Percentiles rank a stretch among this genome's conserved stretches.
phyloP scores from a whole-genome alignment of 805 yeast species.

The Metschnikowia anglica region DNA sequence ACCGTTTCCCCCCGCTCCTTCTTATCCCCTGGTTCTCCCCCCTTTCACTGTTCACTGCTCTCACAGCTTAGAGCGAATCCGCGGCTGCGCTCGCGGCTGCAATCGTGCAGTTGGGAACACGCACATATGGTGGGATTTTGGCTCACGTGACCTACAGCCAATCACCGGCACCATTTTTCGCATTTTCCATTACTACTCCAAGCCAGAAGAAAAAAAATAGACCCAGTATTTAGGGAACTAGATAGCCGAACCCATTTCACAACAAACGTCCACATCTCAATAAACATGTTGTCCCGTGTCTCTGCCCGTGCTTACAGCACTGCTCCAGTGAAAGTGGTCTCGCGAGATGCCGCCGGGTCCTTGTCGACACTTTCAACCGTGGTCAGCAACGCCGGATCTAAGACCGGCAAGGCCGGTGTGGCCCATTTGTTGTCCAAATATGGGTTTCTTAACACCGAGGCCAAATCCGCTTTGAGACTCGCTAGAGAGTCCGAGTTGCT shows the following conservation, averaged over 20 bases:
- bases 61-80: background rate
- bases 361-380: conserved; percentile 77
- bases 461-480: conserved; percentile 86
- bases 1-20: too few relatives aligned
- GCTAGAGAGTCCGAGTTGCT: conserved; percentile 92
- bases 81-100: background rate
- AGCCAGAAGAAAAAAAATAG: conserved; percentile 2
- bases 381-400: conserved; percentile 81
- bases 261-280: conserved; percentile 1
- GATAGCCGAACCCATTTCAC: background rate
- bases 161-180: conserved; percentile 23
- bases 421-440: conserved; percentile 83
- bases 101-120: too few relatives aligned
- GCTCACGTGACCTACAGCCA: conserved; percentile 24
- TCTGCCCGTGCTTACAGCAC: conserved; percentile 45
- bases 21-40: background rate
- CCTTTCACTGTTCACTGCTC: background rate
- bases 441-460: conserved; percentile 76
- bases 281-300: conserved; percentile 41
- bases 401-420: conserved; percentile 70
- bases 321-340: conserved; percentile 46
- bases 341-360: conserved; percentile 61
- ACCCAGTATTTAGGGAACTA: background rate
- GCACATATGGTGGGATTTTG: too few relatives aligned
- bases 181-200: conserved; percentile 7